phyloP scores from a whole-genome alignment of 371 early-diverging fungal species.

The Nematocida minor region DNA sequence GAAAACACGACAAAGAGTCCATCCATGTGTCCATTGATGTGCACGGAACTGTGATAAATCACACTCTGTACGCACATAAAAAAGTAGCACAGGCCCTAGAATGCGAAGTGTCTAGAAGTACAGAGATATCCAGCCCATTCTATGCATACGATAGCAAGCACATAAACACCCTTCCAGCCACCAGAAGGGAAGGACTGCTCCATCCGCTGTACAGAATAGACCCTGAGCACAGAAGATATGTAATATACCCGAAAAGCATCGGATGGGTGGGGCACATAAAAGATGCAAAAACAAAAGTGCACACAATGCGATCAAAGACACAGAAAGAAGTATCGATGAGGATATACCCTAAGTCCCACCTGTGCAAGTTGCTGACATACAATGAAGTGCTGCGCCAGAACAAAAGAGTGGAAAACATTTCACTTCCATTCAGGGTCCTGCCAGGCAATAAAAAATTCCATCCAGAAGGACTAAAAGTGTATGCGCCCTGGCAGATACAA shows the following conservation, averaged over 20 bases:
- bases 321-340: neutral
- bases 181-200: neutral
- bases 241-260: constrained; percentile 19
- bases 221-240: neutral
- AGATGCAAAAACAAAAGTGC: neutral
- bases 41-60: constrained; percentile 7
- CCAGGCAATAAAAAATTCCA: no score
- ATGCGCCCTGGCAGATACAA: constrained; percentile 47
- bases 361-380: neutral
- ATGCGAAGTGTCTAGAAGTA: neutral
- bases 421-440: constrained; percentile 14
- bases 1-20: no score
- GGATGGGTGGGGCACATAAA: constrained; percentile 19
- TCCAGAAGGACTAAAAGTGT: no score
- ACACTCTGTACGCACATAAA: constrained; percentile 8
- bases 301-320: neutral
- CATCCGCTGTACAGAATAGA: constrained; percentile 41
- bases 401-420: neutral
- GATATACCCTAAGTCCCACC: constrained; percentile 27
- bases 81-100: neutral
- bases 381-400: neutral
- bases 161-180: neutral
- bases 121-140: neutral
- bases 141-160: constrained; percentile 13
- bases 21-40: neutral